Evolutionary conservation across 257 asterid genomes (phyloP), one percentile per base, ranked within the genome.

Genomic region (Galeopsis tetrahit): DNA sequence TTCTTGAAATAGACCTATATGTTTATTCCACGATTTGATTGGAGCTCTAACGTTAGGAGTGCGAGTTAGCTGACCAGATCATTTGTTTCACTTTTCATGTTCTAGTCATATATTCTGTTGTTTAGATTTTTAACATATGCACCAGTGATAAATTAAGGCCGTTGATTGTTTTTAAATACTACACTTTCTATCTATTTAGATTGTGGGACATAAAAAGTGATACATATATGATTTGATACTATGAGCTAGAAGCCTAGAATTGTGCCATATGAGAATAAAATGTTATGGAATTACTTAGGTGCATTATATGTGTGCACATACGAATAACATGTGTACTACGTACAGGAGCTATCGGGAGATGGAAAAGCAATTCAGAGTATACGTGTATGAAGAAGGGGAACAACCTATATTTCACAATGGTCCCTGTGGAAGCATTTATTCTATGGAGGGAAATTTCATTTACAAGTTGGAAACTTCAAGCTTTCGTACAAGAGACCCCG

Each of bases 391-490:
- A 78, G 96, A 94, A 80, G 99, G 99, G 1, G 96, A 94, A 33
- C 97, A 87, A 0, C 99, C 99, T 0, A 85, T 94, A 63, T 94
- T 91, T 70, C 99, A 94, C 77, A 77, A 88, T 40, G 99, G 99
- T 44, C 97, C 98, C 17, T 88, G 97, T 52, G 87, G 87, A 3
- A 94, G 98, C 87, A 94, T 94, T 48, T 91, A 91, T 66, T 87
- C 98, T 0, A 82, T 82, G 85, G 98, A 94, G 78, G 99, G 99
- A 6, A 88, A 86, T 71, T 94, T 94, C 77, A 91, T 94, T 31
- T 76, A 88, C 74, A 81, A 84, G 31, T 71, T 94, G 82, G 98
- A 91, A 81, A 81, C 77, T 5, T 82, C 90, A 1, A 75, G 63
- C 15, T 91, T 88, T 46, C 86, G 97, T 42, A 94, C 97, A 0